Base-by-base conservation (phyloP, 768 basidiomycete genomes). In the Tylopilus rubrobrunneus region DNA sequence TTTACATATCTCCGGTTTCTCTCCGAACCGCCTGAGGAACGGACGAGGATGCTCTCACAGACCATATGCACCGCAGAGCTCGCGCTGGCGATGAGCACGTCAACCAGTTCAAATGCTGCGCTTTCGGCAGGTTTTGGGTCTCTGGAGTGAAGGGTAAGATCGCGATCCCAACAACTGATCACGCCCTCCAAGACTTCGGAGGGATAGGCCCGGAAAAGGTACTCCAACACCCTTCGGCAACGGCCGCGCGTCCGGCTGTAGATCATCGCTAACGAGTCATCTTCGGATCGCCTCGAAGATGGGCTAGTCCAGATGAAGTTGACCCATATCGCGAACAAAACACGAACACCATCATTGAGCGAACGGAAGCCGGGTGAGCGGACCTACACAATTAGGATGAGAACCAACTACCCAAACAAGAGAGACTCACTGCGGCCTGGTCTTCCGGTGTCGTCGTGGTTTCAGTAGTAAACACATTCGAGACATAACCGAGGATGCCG, bases 391-490 rank as follows among this genome's bases (percentile, higher is more conserved):
- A 47, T 51, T 56, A 48, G 60, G 53, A 29, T 33, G 27, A 49
- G 29, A 40, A 7, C 7, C 21, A 37, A 25, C n/a, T 37, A 37
- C 23, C 28, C 17, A 17, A 43, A 36, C 28, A 52, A 51, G 48
- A 49, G 23, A 37, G 8, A 72, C 82, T 64, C 60, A 86, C 89
- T 52, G 76, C 78, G 9, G 84, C 63, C 56, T 80, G 80, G 36
- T 87, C 87, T 14, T 83, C 83, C 15, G 70, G 63, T 51, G 69
- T 66, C 11, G 76, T 70, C 9, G 72, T 62, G 34, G 73, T 78
- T n/a, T 93, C 90, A 0, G 84, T 83, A 40, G 87, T 82, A 63
- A 99, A 95, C 2, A 98, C 95, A 51, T 84, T 90, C 2, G 93
- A 94, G 48, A 99, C 87, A 62, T 92, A 89, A 9, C 94, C 92